Evolutionary conservation across 1,284 basidiomycete genomes (phyloP), one percentile per base, ranked within the genome.

Genomic region (Leccinum subrobustum): DNA sequence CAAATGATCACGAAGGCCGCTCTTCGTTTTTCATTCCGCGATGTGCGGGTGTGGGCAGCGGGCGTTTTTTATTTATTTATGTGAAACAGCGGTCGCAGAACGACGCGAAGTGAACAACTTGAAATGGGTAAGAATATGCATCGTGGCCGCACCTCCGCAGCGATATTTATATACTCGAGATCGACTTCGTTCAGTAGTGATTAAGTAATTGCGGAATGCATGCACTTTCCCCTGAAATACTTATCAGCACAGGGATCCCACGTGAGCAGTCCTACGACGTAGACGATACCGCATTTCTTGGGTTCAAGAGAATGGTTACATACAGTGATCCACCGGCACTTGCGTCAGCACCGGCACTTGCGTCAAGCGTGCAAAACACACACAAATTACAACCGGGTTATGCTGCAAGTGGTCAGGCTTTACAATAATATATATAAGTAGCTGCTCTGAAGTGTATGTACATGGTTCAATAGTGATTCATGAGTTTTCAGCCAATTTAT

Each of bases 251-350:
- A 27, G 6, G 6, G 7, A 51, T 9, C n/a, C 25, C 25, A 51
- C 16, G 25, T n/a, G 48, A 27, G 48, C 25, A 51, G 7, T 50
- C 23, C 48, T 16, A 42, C 39, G 39, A 33, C 20, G 20, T 47
- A 29, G 27, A 29, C 50, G n/a, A 27, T 9, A 27, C 16, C 50
- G 25, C 25, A 50, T 27, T 50, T 25, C 14, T 27, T 12, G 7
- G 25, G 7, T 27, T 20, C 23, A 12, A 52, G 18, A 52, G 51
- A 52, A 12, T 6, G 6, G 2, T 31, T 11, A 52, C 29, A 25
- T 81, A 25, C 75, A 79, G 14, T 25, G 23, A 25, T 25, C 23
- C 23, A 23, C 23, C 23, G 23, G 23, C 23, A 23, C 23, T 23
- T 23, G 23, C 23, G 23, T 23, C 23, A 23, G 23, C 27, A 29